phyloP scores from a whole-genome alignment of 495 filamentous ascomycete genomes.

The Lophiostoma macrostomum region DNA sequence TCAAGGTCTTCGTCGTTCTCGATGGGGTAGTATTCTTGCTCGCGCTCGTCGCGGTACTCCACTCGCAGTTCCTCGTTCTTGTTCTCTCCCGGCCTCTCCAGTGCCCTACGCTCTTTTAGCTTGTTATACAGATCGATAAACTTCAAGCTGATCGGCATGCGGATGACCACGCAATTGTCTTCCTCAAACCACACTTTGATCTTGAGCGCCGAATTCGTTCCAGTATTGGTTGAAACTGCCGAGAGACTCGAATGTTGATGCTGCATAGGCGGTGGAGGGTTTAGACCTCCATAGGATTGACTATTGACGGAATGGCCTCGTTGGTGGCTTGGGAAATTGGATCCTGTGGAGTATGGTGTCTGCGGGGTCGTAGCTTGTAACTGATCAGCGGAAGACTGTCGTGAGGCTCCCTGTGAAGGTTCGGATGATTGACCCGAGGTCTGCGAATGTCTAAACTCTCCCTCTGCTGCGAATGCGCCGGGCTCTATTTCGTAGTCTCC shows the following conservation, averaged over 20 bases:
- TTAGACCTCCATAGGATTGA: constrained; percentile 33
- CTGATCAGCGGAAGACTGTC: constrained; percentile 59
- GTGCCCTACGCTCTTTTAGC: constrained; percentile 60
- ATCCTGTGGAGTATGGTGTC: constrained; percentile 24
- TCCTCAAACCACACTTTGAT: constrained; percentile 87
- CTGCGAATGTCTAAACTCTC: constrained; percentile 33
- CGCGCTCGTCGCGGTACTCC: constrained; percentile 83
- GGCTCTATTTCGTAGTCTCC: constrained; percentile 88
- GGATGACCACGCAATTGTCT: constrained; percentile 86
- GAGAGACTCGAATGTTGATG: constrained; percentile 48
- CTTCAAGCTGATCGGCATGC: constrained; percentile 74
- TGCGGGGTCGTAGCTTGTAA: constrained; percentile 22
- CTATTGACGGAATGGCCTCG: constrained; percentile 49
- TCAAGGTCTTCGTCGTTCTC: constrained; percentile 77
- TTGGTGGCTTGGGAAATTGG: constrained; percentile 49
- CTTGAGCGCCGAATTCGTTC: constrained; percentile 59
- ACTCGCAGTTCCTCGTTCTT: constrained; percentile 64
- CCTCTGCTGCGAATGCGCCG: constrained; percentile 33
- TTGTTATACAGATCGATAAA: constrained; percentile 57
- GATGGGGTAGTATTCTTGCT: constrained; percentile 68
- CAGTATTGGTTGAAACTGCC: constrained; percentile 47
- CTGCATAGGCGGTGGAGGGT: constrained; percentile 24
- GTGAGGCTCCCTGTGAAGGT: constrained; percentile 54
- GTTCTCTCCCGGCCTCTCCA: constrained; percentile 37
- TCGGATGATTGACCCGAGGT: constrained; percentile 28